phyloP scores from a whole-genome alignment of 2,329 filamentous ascomycete species.

The Tympanopsis confertula region DNA sequence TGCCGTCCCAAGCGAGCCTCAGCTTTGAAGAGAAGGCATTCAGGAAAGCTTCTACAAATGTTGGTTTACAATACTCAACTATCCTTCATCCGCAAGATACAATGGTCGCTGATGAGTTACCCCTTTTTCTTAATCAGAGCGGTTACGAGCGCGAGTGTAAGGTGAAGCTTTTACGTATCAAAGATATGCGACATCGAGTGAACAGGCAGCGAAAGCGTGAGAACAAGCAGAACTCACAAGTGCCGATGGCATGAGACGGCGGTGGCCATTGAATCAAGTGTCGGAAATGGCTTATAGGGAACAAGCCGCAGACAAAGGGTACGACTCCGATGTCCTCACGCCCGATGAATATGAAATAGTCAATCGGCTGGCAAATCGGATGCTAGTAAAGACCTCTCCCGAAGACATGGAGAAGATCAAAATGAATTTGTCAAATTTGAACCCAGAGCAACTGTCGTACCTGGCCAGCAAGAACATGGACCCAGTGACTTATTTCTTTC shows the following conservation, averaged over 20 bases:
- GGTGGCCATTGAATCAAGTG: slow-evolving; percentile 17
- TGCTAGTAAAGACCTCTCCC: slow-evolving; percentile 27
- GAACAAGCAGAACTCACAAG: too few species aligned
- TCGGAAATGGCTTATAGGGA: too few species aligned
- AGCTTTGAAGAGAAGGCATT: slow-evolving; percentile 30
- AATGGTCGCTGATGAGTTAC: too few species aligned
- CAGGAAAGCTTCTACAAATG: slow-evolving; percentile 16
- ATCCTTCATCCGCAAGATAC: too few species aligned
- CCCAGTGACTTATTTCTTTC: slow-evolving; percentile 36
- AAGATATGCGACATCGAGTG: slow-evolving; percentile 19
- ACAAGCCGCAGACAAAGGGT: slow-evolving; percentile 8
- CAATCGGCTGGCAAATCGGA: slow-evolving; percentile 28
- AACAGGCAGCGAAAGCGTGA: too few species aligned
- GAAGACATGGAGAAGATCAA: slow-evolving; percentile 33
- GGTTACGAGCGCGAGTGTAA: slow-evolving; percentile 29
- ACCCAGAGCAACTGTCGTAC: slow-evolving; percentile 31
- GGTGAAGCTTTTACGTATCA: slow-evolving; percentile 28
- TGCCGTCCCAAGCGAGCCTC: slow-evolving; percentile 24
- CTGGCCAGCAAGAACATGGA: slow-evolving; percentile 30
- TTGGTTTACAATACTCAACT: slow-evolving; percentile 9
- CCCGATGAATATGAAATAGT: slow-evolving; percentile 28
- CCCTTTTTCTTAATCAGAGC: slow-evolving; percentile 11
- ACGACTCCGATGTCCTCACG: slow-evolving; percentile 21
- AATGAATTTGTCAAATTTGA: slow-evolving; percentile 28
- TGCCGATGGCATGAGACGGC: too few species aligned